These are phyloP conservation scores for Candolleomyces efflorescens DNA, from an alignment of 768 basidiomycete genomes.

Conservation along the genomic window DNA sequence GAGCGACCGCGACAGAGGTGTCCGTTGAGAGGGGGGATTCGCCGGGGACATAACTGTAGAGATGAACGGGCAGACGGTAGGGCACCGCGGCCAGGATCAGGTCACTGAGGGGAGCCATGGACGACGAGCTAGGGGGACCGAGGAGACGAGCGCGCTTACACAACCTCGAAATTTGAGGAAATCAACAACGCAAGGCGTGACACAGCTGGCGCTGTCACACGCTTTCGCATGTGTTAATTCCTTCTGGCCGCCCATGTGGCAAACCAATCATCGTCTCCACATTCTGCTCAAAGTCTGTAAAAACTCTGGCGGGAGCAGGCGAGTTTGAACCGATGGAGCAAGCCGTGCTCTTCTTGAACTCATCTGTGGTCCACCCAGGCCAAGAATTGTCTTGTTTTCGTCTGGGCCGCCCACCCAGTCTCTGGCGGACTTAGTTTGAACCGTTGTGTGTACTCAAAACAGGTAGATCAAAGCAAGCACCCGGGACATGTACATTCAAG, in stretches of 20 bases:
- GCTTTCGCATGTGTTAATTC: conserved; percentile 18
- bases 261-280: background rate
- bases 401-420: too few relatives aligned
- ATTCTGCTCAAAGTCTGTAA: too few relatives aligned
- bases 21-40: conserved; percentile 80
- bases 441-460: too few relatives aligned
- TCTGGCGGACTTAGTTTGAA: too few relatives aligned
- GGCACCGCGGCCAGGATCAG: conserved; percentile 58
- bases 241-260: background rate
- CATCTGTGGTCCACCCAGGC: too few relatives aligned
- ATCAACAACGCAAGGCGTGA: conserved; percentile 19
- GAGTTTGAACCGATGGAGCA: too few relatives aligned
- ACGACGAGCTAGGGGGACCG: conserved; percentile 22
- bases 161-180: conserved; percentile 24
- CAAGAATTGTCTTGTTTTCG: too few relatives aligned
- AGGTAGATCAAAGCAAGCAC: too few relatives aligned
- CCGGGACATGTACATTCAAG: too few relatives aligned
- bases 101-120: conserved; percentile 75
- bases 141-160: conserved; percentile 8
- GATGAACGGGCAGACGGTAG: conserved; percentile 52
- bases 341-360: too few relatives aligned
- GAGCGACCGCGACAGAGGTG: conserved; percentile 62
- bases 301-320: too few relatives aligned
- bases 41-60: conserved; percentile 65
- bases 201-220: conserved; percentile 11